Percentiles rank a stretch among this genome's conserved stretches.
These are phyloP conservation scores for Aspergillus luchuensis DNA, from an alignment of 2,329 filamentous ascomycete species.

Conservation along the genomic window DNA sequence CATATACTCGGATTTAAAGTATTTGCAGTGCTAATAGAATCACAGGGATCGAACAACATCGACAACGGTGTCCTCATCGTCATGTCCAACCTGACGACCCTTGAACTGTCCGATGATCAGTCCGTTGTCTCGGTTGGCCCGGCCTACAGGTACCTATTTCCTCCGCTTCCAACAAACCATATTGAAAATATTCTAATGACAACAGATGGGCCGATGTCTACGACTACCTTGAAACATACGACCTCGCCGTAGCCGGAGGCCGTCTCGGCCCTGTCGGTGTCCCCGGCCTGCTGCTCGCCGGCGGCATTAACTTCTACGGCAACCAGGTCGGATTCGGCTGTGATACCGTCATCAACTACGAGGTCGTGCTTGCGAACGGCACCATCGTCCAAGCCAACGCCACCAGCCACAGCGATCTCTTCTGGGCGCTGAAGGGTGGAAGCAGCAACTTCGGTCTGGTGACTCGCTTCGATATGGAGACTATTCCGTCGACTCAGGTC, in stretches of 20 bases:
- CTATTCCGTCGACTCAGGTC: slow-evolving; percentile 31
- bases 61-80: slow-evolving; percentile 38
- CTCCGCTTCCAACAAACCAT: neutral
- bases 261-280: slow-evolving; percentile 35
- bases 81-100: slow-evolving; percentile 32
- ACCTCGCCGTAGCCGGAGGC: slow-evolving; percentile 28
- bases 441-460: slow-evolving; percentile 48
- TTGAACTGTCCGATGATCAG: slow-evolving; percentile 31
- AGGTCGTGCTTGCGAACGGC: slow-evolving; percentile 44
- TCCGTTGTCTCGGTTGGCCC: slow-evolving; percentile 34
- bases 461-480: slow-evolving; percentile 43
- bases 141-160: slow-evolving; percentile 25
- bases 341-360: slow-evolving; percentile 34
- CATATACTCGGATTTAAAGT: no score
- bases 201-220: slow-evolving; percentile 41
- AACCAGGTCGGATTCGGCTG: slow-evolving; percentile 33
- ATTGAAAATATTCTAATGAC: neutral
- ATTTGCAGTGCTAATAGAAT: neutral
- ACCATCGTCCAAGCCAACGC: slow-evolving; percentile 40
- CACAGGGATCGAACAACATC: slow-evolving; percentile 38
- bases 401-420: slow-evolving; percentile 37
- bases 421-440: slow-evolving; percentile 47
- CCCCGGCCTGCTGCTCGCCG: slow-evolving; percentile 32
- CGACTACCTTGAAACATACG: slow-evolving; percentile 22
- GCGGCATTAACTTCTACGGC: slow-evolving; percentile 33